Evolutionary conservation across 768 basidiomycete species (phyloP).

Genomic region (Russula lepida): DNA sequence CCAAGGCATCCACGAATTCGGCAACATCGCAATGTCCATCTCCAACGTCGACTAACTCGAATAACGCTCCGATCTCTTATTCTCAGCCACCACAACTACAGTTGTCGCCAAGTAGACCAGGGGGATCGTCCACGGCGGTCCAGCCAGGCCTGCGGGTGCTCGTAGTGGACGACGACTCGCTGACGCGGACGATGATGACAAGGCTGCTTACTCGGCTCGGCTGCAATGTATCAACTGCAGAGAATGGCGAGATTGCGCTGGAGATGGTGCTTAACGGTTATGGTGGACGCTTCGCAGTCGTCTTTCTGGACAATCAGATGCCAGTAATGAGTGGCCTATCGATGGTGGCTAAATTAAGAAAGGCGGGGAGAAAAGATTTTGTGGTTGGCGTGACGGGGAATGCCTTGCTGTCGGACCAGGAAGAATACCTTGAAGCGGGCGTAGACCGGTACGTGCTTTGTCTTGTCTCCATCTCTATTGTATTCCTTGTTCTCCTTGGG

Average conservation of each 20-base stretch:
- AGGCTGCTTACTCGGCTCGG: slow-evolving; percentile 72
- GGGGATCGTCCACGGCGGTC: slow-evolving; percentile 23
- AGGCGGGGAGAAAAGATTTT: slow-evolving; percentile 60
- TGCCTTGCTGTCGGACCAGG: slow-evolving; percentile 40
- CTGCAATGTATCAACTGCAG: slow-evolving; percentile 69
- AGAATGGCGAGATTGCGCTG: slow-evolving; percentile 75
- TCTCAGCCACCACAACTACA: not conserved
- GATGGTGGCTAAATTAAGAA: slow-evolving; percentile 54
- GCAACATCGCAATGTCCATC: not conserved
- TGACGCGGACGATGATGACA: slow-evolving; percentile 76
- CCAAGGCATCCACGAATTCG: not conserved
- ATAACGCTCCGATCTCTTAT: not conserved
- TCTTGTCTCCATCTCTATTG: not conserved
- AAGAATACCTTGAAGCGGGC: slow-evolving; percentile 67
- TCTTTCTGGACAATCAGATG: slow-evolving; percentile 75
- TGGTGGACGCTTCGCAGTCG: slow-evolving; percentile 32
- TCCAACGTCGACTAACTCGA: not conserved
- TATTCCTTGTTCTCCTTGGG: not conserved
- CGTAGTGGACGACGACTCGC: slow-evolving; percentile 76
- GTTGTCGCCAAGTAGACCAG: slow-evolving; percentile 6
- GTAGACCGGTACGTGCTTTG: slow-evolving; percentile 52
- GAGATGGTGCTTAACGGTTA: slow-evolving; percentile 51
- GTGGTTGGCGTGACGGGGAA: slow-evolving; percentile 71
- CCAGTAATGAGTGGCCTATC: slow-evolving; percentile 69
- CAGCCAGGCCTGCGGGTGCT: slow-evolving; percentile 55